Conservation (phyloP, 208 protist genomes). For the Sergeia podlipaevii region DNA sequence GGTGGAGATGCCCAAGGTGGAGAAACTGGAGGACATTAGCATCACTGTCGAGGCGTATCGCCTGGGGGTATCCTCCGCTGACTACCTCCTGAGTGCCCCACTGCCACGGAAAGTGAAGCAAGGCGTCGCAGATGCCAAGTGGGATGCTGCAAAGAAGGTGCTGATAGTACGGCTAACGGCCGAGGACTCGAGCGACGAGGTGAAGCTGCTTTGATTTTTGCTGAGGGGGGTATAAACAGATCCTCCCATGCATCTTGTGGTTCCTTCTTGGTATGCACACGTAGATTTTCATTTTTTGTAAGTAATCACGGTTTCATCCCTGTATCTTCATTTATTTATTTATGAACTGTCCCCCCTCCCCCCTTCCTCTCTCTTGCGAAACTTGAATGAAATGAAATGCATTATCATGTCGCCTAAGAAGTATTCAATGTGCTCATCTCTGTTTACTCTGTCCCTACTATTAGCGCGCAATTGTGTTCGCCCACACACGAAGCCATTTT, state of each 20-base stretch:
- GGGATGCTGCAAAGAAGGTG: conserved; percentile 54
- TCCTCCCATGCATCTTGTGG: not conserved
- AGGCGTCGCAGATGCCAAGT: conserved; percentile 55
- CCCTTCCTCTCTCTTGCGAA: too few species aligned
- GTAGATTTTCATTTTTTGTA: not conserved
- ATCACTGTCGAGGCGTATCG: conserved; percentile 66
- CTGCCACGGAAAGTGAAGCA: conserved; percentile 58
- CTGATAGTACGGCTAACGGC: conserved; percentile 55
- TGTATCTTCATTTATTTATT: too few species aligned
- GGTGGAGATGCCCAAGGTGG: conserved; percentile 62
- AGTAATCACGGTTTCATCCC: too few species aligned
- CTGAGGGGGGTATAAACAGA: not conserved
- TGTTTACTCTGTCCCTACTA: too few species aligned
- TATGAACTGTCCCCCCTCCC: too few species aligned
- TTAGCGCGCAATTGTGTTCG: too few species aligned
- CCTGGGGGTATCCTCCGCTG: conserved; percentile 44
- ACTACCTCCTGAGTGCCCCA: conserved; percentile 61
- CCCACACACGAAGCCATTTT: too few species aligned
- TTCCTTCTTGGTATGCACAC: not conserved
- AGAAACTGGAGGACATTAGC: conserved; percentile 28
- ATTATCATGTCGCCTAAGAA: too few species aligned
- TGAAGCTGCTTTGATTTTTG: conserved; percentile 26
- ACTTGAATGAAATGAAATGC: too few species aligned
- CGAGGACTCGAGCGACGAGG: conserved; percentile 22
- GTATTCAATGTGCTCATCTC: too few species aligned